These are phyloP conservation scores for Takakia lepidozioides DNA, from an alignment of 225 moss, liverwort and hornwort species.

Conservation along the genomic window DNA sequence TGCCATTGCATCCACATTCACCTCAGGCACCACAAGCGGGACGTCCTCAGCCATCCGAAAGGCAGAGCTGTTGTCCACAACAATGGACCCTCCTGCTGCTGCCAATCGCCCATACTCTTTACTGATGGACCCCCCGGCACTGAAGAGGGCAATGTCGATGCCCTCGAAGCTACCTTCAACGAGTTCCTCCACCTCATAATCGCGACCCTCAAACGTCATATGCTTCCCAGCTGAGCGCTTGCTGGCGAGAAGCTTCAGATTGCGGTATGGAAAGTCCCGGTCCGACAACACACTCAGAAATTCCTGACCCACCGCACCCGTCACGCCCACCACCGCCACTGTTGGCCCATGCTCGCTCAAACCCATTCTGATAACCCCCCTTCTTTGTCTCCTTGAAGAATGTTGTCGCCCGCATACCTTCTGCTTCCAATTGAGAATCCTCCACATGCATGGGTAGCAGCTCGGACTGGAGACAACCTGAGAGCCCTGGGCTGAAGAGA, in stretches of 20 bases:
- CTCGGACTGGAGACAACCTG: no score
- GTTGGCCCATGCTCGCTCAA: constrained; percentile 76
- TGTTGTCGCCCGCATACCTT: no score
- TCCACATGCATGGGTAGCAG: no score
- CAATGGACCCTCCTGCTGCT: constrained; percentile 67
- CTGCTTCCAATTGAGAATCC: no score
- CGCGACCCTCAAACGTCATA: constrained; percentile 69
- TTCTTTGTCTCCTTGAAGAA: constrained; percentile 7
- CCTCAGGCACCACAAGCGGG: constrained; percentile 88
- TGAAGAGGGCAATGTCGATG: constrained; percentile 89
- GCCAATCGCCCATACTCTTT: constrained; percentile 81
- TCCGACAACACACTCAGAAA: constrained; percentile 81
- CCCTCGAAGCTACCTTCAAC: constrained; percentile 73
- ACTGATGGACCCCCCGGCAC: constrained; percentile 96
- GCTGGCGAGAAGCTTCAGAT: constrained; percentile 86
- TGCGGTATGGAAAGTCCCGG: constrained; percentile 79
- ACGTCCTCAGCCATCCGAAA: constrained; percentile 87
- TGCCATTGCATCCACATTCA: constrained; percentile 86
- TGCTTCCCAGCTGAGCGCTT: constrained; percentile 94
- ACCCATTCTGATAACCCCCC: constrained; percentile 52
- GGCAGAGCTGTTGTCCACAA: constrained; percentile 94
- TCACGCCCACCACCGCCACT: constrained; percentile 89
- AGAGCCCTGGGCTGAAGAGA: no score
- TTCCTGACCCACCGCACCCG: constrained; percentile 97
- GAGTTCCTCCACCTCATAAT: constrained; percentile 77